A percentile compares a stretch with the other conserved stretches of the same genome.
phyloP scores from a whole-genome alignment of 2,329 filamentous ascomycete genomes.

The Boeremia exigua region DNA sequence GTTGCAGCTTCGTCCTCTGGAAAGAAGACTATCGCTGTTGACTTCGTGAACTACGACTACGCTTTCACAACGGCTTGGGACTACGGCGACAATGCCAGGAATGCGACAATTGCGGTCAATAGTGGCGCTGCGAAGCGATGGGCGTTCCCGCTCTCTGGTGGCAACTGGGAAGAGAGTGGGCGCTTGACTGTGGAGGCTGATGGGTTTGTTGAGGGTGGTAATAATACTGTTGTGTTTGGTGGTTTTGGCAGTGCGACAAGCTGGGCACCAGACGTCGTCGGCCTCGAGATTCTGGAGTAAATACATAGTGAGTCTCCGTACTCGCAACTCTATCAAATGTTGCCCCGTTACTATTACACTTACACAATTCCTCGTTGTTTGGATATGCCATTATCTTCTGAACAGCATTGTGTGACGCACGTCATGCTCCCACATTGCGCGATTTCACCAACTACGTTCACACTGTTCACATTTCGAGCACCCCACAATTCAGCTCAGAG shows the following conservation, averaged over 20 bases:
- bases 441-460: no score
- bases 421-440: no score
- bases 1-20: slow-evolving; percentile 33
- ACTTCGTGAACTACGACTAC: slow-evolving; percentile 51
- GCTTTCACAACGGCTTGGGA: slow-evolving; percentile 45
- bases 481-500: no score
- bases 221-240: slow-evolving; percentile 31
- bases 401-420: no score
- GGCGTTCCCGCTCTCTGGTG: slow-evolving; percentile 50
- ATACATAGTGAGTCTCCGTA: background rate
- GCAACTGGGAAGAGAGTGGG: slow-evolving; percentile 47
- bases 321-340: no score
- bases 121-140: slow-evolving; percentile 43
- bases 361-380: no score
- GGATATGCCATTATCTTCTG: no score
- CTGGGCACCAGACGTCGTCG: slow-evolving; percentile 39
- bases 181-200: slow-evolving; percentile 34
- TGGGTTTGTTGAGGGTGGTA: slow-evolving; percentile 32
- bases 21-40: slow-evolving; percentile 45
- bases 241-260: slow-evolving; percentile 16
- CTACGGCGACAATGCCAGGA: slow-evolving; percentile 44
- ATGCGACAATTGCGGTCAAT: slow-evolving; percentile 49
- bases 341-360: no score
- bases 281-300: slow-evolving; percentile 33
- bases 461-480: no score